phyloP scores from a whole-genome alignment of 2,329 filamentous ascomycete genomes.

The Calonectria pauciramosa region DNA sequence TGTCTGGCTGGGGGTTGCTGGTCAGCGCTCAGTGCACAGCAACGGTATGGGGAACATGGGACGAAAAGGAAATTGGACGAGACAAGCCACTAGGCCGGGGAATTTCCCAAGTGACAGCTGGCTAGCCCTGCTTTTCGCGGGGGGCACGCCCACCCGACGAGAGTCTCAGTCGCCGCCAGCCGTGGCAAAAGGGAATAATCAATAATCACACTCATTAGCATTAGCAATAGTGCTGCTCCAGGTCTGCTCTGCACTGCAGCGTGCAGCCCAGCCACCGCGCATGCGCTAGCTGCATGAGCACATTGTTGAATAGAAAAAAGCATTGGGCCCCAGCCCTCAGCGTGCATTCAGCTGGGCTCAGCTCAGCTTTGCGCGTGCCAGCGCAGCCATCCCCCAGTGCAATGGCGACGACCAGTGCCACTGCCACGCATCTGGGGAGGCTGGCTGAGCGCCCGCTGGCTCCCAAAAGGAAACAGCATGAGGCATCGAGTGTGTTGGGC shows the following conservation, averaged over 20 bases:
- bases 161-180: background rate
- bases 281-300: constrained; percentile 8
- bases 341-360: constrained; percentile 10
- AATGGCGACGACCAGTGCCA: background rate
- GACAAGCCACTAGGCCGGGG: constrained; percentile 37
- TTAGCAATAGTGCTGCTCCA: background rate
- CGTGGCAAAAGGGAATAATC: background rate
- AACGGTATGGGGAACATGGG: constrained; percentile 40
- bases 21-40: constrained; percentile 41
- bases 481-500: constrained; percentile 18
- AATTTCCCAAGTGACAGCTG: constrained; percentile 30
- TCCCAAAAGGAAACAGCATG: constrained; percentile 6
- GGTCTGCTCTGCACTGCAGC: background rate
- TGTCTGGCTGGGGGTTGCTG: constrained; percentile 65
- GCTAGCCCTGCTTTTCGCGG: constrained; percentile 26
- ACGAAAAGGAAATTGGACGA: constrained; percentile 46
- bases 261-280: constrained; percentile 9
- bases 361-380: constrained; percentile 19
- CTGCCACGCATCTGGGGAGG: constrained; percentile 17
- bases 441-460: constrained; percentile 1
- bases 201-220: background rate
- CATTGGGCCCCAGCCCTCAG: background rate
- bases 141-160: background rate
- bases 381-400: constrained; percentile 10
- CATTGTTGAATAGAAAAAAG: constrained; percentile 15